Evolutionary conservation across 306 rosid species (phyloP).

Genomic region (Sphenostylis stenocarpa): DNA sequence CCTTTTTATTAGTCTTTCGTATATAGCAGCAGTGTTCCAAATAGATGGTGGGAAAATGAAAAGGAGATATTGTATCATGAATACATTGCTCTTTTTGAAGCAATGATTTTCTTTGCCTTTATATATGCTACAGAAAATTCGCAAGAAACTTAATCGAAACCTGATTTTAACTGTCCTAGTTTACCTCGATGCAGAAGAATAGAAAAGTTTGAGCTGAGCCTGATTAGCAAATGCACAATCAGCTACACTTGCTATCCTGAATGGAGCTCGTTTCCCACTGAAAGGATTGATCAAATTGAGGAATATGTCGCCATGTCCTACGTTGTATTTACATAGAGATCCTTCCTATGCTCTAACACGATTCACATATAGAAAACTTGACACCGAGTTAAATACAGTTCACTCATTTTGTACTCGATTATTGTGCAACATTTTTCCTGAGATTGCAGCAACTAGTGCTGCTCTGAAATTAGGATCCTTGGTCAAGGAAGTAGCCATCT

Average conservation of each 20-base stretch:
- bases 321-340: constrained; percentile 62
- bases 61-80: neutral
- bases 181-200: neutral
- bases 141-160: constrained; percentile 12
- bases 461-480: constrained; percentile 90
- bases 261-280: constrained; percentile 15
- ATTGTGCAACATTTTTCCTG: constrained; percentile 64
- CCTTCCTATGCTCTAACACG: constrained; percentile 40
- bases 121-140: neutral
- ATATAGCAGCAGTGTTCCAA: neutral
- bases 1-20: neutral
- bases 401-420: constrained; percentile 31
- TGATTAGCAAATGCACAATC: constrained; percentile 26
- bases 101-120: neutral
- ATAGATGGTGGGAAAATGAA: neutral
- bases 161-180: neutral
- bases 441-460: constrained; percentile 89
- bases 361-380: constrained; percentile 6
- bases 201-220: constrained; percentile 3
- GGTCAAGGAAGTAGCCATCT: constrained; percentile 91
- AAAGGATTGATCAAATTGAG: constrained; percentile 37
- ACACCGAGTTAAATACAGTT: constrained; percentile 17
- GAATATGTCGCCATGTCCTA: constrained; percentile 25
- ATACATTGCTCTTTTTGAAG: neutral
- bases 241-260: constrained; percentile 3